phyloP scores from a whole-genome alignment of 106 monocot genomes.

The Phalaenopsis equestris region DNA sequence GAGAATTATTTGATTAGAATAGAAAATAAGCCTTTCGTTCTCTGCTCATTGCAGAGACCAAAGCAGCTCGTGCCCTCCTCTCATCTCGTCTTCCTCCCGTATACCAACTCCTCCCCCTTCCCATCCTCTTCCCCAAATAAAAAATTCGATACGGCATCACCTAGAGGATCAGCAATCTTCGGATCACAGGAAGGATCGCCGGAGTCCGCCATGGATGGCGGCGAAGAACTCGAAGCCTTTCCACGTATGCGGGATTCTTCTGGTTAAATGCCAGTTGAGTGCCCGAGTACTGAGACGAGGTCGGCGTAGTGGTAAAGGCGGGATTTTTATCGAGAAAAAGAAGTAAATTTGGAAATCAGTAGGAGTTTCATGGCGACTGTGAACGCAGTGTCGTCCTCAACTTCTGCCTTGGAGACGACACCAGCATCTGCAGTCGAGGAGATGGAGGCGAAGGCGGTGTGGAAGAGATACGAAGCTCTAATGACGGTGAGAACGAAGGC shows the following conservation, averaged over 20 bases:
- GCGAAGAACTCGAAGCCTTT: neutral
- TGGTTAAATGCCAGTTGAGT: neutral
- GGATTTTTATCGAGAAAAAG: neutral
- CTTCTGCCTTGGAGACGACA: neutral
- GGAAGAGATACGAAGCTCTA: conserved; percentile 71
- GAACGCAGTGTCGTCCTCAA: neutral
- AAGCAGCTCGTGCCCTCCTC: conserved; percentile 6
- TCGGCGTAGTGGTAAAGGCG: neutral
- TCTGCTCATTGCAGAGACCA: conserved; percentile 1
- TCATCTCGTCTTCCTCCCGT: neutral
- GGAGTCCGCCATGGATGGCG: neutral
- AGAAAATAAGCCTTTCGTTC: neutral
- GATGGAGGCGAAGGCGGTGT: conserved; percentile 30
- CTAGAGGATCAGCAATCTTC: neutral
- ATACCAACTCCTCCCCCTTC: neutral
- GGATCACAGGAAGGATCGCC: neutral
- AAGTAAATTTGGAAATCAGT: neutral
- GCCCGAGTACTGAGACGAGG: neutral
- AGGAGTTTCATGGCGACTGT: neutral
- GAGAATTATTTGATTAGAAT: neutral
- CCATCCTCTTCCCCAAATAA: neutral
- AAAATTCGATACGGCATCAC: neutral
- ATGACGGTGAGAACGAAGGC: conserved; percentile 62
- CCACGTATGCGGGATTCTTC: neutral
- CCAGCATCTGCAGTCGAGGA: conserved; percentile 24